Base-by-base conservation (phyloP, 1,139 yeast species). In the Yamadazyma triangularis region DNA sequence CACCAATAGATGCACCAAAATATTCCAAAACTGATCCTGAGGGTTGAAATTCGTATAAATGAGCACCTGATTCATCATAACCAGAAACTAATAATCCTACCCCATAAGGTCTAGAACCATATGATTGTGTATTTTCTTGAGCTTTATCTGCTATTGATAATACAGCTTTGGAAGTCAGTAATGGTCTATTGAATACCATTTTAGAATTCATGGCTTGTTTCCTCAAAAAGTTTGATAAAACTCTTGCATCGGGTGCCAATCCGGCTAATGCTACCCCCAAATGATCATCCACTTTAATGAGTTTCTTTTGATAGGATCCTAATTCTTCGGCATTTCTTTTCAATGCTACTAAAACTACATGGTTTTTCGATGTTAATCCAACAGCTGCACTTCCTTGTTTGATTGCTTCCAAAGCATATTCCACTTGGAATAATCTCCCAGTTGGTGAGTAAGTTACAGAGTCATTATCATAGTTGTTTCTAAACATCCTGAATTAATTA, bases 381-480 rank as follows among this genome's bases (percentile, higher is more conserved):
- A 89, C 96, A 10, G 96, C 91, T 3, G 96, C 97, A 45, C 95
- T 82, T 28, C 98, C 98, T 64, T 91, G 98, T 56, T 91, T 91
- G 60, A 91, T 91, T 12, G 98, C 97, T 54, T 91, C 98, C 38
- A 89, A 68, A 3, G 98, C 98, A 51, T 91, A 91, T 57, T 91
- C 99, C 23, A 81, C 80, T 62, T 91, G 98, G 66, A 91, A 91
- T 39, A 91, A 75, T 50, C 97, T 76, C 13, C 98, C 98, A 2
- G 97, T 91, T 33, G 98, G 97, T 24, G 97, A 88, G 63, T 86
- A 91, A 15, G 98, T 91, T 40, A 91, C 95, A 25, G 96, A 81
- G 58, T 91, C 98, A 73, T 94, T 93, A 58, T 91, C 98, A 73
- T 91, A 91, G 52, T 94, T 91, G 64, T 91, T 91, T 72, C 98